Percentiles rank a stretch among this genome's conserved stretches.
phyloP scores from a whole-genome alignment of 2,329 filamentous ascomycete species.

The Ceratocystis colombiana region DNA sequence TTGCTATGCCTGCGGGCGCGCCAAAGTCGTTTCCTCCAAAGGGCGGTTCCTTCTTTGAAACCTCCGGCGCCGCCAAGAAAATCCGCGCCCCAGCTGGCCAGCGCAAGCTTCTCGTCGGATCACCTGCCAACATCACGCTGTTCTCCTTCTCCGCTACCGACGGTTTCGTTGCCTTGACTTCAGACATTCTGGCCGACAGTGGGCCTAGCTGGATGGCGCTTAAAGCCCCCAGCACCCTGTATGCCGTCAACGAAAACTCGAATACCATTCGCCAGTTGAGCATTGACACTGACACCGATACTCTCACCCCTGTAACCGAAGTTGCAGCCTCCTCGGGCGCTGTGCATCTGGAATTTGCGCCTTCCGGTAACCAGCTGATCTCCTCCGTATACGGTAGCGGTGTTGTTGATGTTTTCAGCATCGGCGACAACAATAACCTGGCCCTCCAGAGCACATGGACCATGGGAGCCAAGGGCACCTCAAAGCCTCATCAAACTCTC shows the following conservation, averaged over 20 bases:
- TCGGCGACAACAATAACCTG: slow-evolving; percentile 30
- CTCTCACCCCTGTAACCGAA: slow-evolving; percentile 32
- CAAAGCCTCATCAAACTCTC: slow-evolving; percentile 41
- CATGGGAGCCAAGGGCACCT: slow-evolving; percentile 31
- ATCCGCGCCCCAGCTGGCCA: not conserved
- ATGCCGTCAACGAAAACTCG: slow-evolving; percentile 41
- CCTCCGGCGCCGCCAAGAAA: slow-evolving; percentile 2
- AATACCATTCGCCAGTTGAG: slow-evolving; percentile 35
- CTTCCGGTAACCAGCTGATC: slow-evolving; percentile 13
- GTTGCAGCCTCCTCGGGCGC: slow-evolving; percentile 31
- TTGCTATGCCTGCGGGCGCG: not conserved
- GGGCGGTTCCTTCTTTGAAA: slow-evolving; percentile 14
- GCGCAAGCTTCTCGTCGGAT: slow-evolving; percentile 36
- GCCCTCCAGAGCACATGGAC: slow-evolving; percentile 24
- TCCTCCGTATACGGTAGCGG: slow-evolving; percentile 24
- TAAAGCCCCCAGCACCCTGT: slow-evolving; percentile 36
- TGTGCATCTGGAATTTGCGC: slow-evolving; percentile 30
- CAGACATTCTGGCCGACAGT: slow-evolving; percentile 30
- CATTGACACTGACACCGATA: slow-evolving; percentile 32
- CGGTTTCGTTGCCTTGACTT: slow-evolving; percentile 35
- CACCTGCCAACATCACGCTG: slow-evolving; percentile 36
- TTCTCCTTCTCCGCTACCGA: slow-evolving; percentile 30
- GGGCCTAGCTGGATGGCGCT: slow-evolving; percentile 41
- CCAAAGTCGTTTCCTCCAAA: not conserved
- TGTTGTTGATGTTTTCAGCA: slow-evolving; percentile 31